Evolutionary conservation across 2,329 filamentous ascomycete genomes (phyloP), one percentile per base, ranked within the genome.

Genomic region (Aaosphaeria pasadenensis): DNA sequence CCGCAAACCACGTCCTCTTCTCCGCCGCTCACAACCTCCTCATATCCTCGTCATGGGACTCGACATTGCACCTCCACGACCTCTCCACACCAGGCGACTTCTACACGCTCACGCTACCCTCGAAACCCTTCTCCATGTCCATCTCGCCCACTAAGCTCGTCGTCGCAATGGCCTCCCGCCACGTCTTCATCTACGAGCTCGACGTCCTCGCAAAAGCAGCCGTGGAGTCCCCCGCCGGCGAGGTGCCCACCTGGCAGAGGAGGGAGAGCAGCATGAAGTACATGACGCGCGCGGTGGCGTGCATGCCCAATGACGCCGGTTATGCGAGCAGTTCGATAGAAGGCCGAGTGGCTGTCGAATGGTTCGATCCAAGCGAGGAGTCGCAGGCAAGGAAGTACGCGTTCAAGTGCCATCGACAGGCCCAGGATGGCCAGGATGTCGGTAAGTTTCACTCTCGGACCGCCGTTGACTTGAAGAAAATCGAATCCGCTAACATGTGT

Each of bases 361-460:
- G 91, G 89, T 97, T 99, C 68, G 94, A 97, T 66, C 89, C 94
- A 11, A 89, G 85, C 5, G 77, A 84, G 39, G 88, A 92, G 69
- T 91, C 88, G 4, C 91, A 97, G 74, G 87, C 88, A 36, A 83
- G 91, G 57, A 97, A 96, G 71, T 99, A 97, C 70, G 94, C 94
- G 11, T 99, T 99, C 82, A 99, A 99, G 72, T 99, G 94, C 72
- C 94, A 99, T 72, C 83, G 94, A 4, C 89, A 95, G 69, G 80
- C 84, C 1, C 72, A 82, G 2, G 80, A 85, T 38, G 84, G 83
- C 43, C 84, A 80, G 30, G 91, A 96, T 62, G 80, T 96, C 4
- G 17, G 17, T 24, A 24, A 24, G 17, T 24, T 24, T 24, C 17
- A 24, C 17, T 24, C 17, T 24, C 17, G 17, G 17, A 2, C 17